These are phyloP conservation scores for Rossbeevera mucosa DNA, from an alignment of 768 basidiomycete genomes.

Conservation along the genomic window DNA sequence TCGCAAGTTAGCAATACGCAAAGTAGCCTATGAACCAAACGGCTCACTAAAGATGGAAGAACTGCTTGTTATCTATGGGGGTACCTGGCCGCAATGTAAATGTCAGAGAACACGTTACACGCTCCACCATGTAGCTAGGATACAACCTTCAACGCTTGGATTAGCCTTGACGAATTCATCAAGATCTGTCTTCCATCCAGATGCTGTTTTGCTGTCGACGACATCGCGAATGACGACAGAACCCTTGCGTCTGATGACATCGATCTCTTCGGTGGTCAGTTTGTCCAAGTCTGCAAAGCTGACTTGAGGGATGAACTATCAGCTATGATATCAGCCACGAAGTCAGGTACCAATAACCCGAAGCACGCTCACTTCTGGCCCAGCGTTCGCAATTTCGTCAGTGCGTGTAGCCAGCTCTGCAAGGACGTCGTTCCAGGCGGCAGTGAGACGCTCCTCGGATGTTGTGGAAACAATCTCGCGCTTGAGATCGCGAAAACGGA, in stretches of 20 bases:
- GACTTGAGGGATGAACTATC: constrained; percentile 59
- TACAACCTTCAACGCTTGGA: constrained; percentile 49
- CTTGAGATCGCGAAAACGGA: constrained; percentile 57
- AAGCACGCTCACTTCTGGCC: constrained; percentile 41
- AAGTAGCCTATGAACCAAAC: not conserved
- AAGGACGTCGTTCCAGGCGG: constrained; percentile 58
- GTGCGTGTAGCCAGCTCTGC: constrained; percentile 45
- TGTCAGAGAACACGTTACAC: not conserved
- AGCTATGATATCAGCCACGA: not conserved
- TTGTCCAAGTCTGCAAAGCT: constrained; percentile 49
- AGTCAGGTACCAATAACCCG: not conserved
- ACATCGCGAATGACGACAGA: constrained; percentile 59
- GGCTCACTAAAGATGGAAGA: constrained; percentile 67
- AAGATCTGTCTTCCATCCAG: constrained; percentile 53
- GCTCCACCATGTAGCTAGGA: not conserved
- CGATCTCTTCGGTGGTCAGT: constrained; percentile 43
- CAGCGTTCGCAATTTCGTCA: constrained; percentile 41
- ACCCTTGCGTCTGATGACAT: constrained; percentile 50
- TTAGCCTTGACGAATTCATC: constrained; percentile 55
- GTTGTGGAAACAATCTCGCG: constrained; percentile 48
- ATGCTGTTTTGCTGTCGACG: constrained; percentile 52
- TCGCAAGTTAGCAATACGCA: not conserved
- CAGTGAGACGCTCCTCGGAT: constrained; percentile 44
- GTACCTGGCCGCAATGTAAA: constrained; percentile 35
- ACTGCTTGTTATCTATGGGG: constrained; percentile 60